Percentiles rank a stretch among this genome's conserved stretches.
phyloP scores from a whole-genome alignment of 2,329 filamentous ascomycete species.

The Sporothrix phasma region DNA sequence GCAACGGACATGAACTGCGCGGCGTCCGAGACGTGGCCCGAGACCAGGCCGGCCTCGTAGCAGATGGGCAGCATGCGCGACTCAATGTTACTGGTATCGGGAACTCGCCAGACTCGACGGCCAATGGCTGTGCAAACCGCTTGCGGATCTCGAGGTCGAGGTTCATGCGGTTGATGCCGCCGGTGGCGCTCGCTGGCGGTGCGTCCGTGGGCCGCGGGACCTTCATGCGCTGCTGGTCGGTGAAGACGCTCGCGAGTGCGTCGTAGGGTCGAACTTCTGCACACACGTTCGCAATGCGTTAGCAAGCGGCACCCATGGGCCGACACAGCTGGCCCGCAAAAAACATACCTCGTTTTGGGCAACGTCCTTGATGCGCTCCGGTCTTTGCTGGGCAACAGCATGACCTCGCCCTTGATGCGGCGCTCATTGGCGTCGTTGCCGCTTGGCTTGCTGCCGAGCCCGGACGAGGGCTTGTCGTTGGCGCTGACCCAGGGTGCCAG shows the following conservation, averaged over 20 bases:
- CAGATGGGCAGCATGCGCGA: slow-evolving; percentile 58
- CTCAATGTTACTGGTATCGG: slow-evolving; percentile 53
- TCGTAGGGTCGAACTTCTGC: slow-evolving; percentile 46
- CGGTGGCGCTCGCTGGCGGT: slow-evolving; percentile 50
- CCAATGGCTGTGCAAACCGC: slow-evolving; percentile 52
- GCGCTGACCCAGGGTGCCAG: slow-evolving; percentile 63
- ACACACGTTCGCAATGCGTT: not conserved
- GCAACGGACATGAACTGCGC: slow-evolving; percentile 55
- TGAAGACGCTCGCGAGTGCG: slow-evolving; percentile 41
- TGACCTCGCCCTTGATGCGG: slow-evolving; percentile 57
- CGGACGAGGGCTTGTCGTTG: slow-evolving; percentile 54
- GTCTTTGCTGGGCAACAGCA: slow-evolving; percentile 58
- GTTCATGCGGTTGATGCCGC: slow-evolving; percentile 70
- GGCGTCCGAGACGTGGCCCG: slow-evolving; percentile 49
- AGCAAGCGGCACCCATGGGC: not conserved
- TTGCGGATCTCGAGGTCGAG: slow-evolving; percentile 59
- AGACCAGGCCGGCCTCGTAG: slow-evolving; percentile 53
- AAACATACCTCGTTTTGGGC: slow-evolving; percentile 49
- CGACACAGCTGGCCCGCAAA: too few relatives aligned
- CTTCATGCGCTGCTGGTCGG: slow-evolving; percentile 39
- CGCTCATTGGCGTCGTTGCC: slow-evolving; percentile 57
- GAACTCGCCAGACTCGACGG: slow-evolving; percentile 59
- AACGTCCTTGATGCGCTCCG: slow-evolving; percentile 56
- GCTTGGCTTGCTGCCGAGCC: slow-evolving; percentile 49
- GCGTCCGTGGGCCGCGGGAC: slow-evolving; percentile 42